Conservation (phyloP, 208 protist species). For the Wallacemonas rigidus region DNA sequence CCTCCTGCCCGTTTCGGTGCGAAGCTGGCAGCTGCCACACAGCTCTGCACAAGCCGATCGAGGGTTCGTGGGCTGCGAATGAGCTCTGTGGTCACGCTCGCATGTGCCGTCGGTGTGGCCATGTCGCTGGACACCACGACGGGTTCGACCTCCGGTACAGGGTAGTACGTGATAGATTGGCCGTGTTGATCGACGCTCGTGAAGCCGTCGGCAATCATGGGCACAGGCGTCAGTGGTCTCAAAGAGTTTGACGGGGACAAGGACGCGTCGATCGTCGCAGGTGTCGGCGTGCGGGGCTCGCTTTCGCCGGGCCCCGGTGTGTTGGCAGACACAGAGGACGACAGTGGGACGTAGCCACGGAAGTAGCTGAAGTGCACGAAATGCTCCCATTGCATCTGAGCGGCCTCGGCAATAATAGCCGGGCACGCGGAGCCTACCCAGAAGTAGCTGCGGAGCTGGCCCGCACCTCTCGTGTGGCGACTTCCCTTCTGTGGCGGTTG, state of each 20-base stretch:
- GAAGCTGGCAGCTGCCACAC: neutral
- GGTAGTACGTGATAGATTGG: neutral
- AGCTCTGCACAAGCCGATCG: neutral
- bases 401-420: neutral
- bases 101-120: too few relatives aligned
- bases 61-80: neutral
- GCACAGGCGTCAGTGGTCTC: neutral
- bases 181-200: slow-evolving; percentile 1
- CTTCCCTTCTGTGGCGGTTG: too few relatives aligned
- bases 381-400: neutral
- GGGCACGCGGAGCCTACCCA: neutral
- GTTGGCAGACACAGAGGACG: neutral
- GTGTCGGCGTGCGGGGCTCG: neutral
- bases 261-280: neutral
- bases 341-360: slow-evolving; percentile 5
- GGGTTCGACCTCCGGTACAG: slow-evolving; percentile 2
- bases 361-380: slow-evolving; percentile 22
- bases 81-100: neutral
- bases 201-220: neutral
- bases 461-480: neutral
- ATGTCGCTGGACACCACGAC: too few relatives aligned
- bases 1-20: neutral
- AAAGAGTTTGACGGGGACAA: neutral
- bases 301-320: neutral
- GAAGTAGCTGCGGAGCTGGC: slow-evolving; percentile 20